Conservation (phyloP, 495 filamentous ascomycete genomes). For the Xylaria acuta region DNA sequence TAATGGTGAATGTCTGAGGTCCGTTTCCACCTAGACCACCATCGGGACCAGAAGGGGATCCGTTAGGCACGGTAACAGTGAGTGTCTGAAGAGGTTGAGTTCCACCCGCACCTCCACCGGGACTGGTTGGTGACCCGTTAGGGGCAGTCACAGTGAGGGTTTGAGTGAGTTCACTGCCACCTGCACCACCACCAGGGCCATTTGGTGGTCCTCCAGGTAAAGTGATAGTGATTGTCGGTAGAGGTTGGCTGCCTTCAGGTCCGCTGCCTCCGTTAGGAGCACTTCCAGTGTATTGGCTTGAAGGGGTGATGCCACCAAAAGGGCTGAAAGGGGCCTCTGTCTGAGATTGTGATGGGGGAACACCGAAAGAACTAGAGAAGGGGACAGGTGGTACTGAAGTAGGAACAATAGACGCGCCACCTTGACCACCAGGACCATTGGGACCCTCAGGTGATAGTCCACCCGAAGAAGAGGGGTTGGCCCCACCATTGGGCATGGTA, state of each 20-base stretch:
- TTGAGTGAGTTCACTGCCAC: constrained; percentile 19
- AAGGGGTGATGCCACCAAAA: constrained; percentile 18
- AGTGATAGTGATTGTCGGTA: constrained; percentile 38
- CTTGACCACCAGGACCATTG: constrained; percentile 30
- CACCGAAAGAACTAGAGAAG: constrained; percentile 37
- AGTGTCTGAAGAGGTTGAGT: constrained; percentile 14
- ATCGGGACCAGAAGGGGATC: constrained; percentile 27
- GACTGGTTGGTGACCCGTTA: constrained; percentile 32
- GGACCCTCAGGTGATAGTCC: constrained; percentile 16
- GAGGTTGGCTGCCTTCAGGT: constrained; percentile 24
- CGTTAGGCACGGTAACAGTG: constrained; percentile 30
- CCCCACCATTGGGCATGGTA: constrained; percentile 8
- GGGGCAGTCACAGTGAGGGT: constrained; percentile 26
- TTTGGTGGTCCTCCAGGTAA: constrained; percentile 31
- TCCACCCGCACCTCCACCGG: not conserved
- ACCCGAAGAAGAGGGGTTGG: constrained; percentile 12
- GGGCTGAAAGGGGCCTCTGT: constrained; percentile 12
- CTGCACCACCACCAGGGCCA: constrained; percentile 29
- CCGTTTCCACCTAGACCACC: constrained; percentile 15
- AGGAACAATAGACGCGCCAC: constrained; percentile 25
- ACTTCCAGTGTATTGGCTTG: constrained; percentile 29
- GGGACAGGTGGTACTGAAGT: constrained; percentile 30
- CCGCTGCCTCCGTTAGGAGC: constrained; percentile 31
- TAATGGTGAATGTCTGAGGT: constrained; percentile 8
- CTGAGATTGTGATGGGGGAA: constrained; percentile 36